Evolutionary conservation across 2,329 filamentous ascomycete species (phyloP).

Genomic region (Cordyceps javanica): DNA sequence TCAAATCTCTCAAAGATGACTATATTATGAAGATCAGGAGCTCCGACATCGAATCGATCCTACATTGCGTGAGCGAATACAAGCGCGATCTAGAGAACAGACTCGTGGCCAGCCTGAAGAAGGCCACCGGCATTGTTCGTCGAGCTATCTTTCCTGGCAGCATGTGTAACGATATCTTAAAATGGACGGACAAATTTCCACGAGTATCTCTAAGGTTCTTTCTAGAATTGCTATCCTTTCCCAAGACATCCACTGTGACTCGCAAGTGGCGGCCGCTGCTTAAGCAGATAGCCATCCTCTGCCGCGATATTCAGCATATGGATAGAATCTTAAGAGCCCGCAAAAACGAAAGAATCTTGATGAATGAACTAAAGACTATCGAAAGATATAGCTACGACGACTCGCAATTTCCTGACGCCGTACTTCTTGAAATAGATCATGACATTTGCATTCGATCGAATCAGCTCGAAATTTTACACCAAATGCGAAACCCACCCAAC

Average conservation of each 20-base stretch:
- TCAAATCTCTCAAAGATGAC: not conserved
- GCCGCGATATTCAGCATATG: conserved; percentile 1
- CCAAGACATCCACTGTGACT: too few species aligned
- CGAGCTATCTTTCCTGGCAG: too few species aligned
- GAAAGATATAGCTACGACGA: not conserved
- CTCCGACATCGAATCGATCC: too few species aligned
- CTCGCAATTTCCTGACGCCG: conserved; percentile 43
- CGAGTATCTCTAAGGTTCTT: too few species aligned
- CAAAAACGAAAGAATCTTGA: conserved; percentile 19
- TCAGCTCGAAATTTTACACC: conserved; percentile 50
- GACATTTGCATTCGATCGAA: conserved; percentile 54
- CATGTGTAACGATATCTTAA: too few species aligned
- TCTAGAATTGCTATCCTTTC: too few species aligned
- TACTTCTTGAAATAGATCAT: conserved; percentile 60
- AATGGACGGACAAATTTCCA: too few species aligned
- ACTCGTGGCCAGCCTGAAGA: not conserved
- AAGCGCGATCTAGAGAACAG: not conserved
- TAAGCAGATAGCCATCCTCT: not conserved
- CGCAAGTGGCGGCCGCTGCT: too few species aligned
- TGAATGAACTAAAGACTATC: not conserved
- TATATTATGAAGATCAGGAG: not conserved
- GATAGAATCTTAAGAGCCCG: conserved; percentile 29
- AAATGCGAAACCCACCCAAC: conserved; percentile 43
- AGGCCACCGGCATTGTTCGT: too few species aligned
- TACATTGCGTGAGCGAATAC: not conserved